These are phyloP conservation scores for Coniochaeta sp. DNA, from an alignment of 2,329 filamentous ascomycete genomes.

Conservation along the genomic window DNA sequence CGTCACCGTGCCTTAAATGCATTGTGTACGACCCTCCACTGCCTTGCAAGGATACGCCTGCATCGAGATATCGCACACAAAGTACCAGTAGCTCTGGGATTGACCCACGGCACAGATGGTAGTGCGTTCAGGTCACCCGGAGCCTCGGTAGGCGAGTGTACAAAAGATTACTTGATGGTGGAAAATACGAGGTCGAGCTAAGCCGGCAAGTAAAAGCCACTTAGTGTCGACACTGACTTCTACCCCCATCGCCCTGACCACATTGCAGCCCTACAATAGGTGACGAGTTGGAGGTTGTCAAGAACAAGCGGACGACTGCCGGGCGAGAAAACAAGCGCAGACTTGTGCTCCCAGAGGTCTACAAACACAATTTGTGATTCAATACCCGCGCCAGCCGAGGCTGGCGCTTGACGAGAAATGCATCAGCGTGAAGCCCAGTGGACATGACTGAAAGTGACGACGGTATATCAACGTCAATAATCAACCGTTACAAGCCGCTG, in stretches of 20 bases:
- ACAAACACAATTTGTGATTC: not conserved
- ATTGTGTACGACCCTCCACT: not conserved
- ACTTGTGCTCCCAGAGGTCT: not conserved
- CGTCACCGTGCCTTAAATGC: not conserved
- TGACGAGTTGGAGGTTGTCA: not conserved
- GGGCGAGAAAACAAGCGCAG: not conserved
- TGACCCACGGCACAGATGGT: not conserved
- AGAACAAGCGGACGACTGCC: not conserved
- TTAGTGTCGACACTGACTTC: not conserved
- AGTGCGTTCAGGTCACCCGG: not conserved
- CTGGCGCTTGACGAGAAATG: not conserved
- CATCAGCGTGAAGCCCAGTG: not conserved
- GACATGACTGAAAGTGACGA: not conserved
- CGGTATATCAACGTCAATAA: not conserved
- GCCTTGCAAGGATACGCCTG: not conserved
- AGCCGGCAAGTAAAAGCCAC: not conserved
- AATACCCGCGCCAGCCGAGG: not conserved
- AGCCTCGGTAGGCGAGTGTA: not conserved
- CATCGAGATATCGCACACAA: not conserved
- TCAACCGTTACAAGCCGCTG: not conserved
- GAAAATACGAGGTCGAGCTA: not conserved
- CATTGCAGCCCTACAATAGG: not conserved
- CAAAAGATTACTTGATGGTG: not conserved
- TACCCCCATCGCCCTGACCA: not conserved
- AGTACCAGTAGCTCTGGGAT: not conserved